Evolutionary conservation across 2,329 filamentous ascomycete species (phyloP).

Genomic region (Bipolaris victoriae): DNA sequence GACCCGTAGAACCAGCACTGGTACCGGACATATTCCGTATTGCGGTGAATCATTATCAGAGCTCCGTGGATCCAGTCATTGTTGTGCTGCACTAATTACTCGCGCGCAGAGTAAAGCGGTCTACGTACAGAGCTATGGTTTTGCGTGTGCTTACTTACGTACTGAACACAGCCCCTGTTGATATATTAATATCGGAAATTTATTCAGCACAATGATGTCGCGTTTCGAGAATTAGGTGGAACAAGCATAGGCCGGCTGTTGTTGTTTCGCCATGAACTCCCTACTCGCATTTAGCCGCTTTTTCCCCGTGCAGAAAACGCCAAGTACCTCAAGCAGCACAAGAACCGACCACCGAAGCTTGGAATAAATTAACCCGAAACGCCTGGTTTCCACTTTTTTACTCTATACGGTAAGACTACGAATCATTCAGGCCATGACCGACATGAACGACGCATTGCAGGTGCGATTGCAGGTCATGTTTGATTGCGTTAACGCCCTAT

Average conservation of each 20-base stretch:
- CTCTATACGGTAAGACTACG: background rate
- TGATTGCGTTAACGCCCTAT: conserved; percentile 1
- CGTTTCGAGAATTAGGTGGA: background rate
- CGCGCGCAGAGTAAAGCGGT: background rate
- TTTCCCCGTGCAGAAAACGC: background rate
- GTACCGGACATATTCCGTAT: conserved; percentile 1
- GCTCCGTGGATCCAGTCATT: background rate
- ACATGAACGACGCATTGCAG: background rate
- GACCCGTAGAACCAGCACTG: background rate
- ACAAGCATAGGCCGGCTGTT: conserved; percentile 11
- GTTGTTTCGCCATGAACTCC: conserved; percentile 11
- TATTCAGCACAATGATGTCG: background rate
- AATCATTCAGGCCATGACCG: background rate
- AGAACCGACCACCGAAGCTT: conserved; percentile 28
- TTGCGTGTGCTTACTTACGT: background rate
- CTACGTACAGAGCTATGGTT: background rate
- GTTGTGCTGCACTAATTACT: background rate
- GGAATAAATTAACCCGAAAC: conserved; percentile 23
- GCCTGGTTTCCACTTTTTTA: background rate
- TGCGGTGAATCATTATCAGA: background rate
- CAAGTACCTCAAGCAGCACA: conserved; percentile 14
- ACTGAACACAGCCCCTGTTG: background rate
- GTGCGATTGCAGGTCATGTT: background rate
- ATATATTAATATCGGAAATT: background rate
- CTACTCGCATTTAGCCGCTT: background rate